A percentile compares a stretch with the other conserved stretches of the same genome.
Evolutionary conservation across 148 eudicot species (phyloP).

Genomic region (Diospyros kaki): DNA sequence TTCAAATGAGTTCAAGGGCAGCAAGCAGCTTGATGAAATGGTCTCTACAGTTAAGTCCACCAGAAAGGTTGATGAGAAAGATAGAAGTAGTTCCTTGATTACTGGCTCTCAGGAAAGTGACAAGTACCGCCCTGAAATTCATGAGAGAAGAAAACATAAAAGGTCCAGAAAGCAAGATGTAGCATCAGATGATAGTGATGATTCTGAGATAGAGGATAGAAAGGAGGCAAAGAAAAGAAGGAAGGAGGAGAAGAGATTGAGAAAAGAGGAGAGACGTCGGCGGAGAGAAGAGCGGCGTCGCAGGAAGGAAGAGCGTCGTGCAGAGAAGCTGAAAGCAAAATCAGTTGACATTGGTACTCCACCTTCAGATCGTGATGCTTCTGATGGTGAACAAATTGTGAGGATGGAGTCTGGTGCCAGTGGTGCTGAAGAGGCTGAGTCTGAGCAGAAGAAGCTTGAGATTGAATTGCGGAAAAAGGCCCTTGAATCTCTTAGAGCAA

Average conservation of each 20-base stretch:
- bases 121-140: slow-evolving; percentile 35
- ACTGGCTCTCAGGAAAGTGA: slow-evolving; percentile 57
- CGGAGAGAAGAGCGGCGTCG: slow-evolving; percentile 79
- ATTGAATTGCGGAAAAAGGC: slow-evolving; percentile 92
- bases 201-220: slow-evolving; percentile 66
- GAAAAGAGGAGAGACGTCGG: slow-evolving; percentile 75
- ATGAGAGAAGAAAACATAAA: slow-evolving; percentile 68
- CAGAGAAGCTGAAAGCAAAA: slow-evolving; percentile 62
- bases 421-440: slow-evolving; percentile 48
- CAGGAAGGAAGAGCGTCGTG: slow-evolving; percentile 64
- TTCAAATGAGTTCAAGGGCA: slow-evolving; percentile 33
- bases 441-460: slow-evolving; percentile 82
- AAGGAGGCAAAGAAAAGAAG: slow-evolving; percentile 79
- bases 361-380: slow-evolving; percentile 47
- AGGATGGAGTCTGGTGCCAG: slow-evolving; percentile 30
- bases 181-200: slow-evolving; percentile 67
- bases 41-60: slow-evolving; percentile 28
- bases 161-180: slow-evolving; percentile 51
- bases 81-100: slow-evolving; percentile 42
- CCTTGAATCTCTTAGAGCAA: slow-evolving; percentile 84
- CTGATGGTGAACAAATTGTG: slow-evolving; percentile 38
- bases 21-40: slow-evolving; percentile 14
- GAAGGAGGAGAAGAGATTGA: slow-evolving; percentile 74
- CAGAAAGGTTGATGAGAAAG: slow-evolving; percentile 37
- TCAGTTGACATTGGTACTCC: slow-evolving; percentile 40